These are phyloP conservation scores for Trichodelitschia bisporula DNA, from an alignment of 495 filamentous ascomycete species.

Conservation along the genomic window DNA sequence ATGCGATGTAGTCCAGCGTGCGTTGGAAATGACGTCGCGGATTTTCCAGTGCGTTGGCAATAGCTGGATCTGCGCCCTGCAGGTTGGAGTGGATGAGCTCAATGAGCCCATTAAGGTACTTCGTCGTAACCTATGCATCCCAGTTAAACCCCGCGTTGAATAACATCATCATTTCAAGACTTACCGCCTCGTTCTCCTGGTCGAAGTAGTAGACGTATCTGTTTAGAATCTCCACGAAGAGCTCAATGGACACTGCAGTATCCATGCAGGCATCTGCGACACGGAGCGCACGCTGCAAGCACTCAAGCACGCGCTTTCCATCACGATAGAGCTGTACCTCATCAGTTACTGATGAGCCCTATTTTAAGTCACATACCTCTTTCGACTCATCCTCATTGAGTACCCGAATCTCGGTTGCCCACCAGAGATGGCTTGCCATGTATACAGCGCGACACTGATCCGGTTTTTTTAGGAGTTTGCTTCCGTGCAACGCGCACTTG, in stretches of 20 bases:
- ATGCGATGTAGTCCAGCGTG: slow-evolving; percentile 77
- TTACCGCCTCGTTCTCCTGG: slow-evolving; percentile 88
- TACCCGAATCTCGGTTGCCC: slow-evolving; percentile 71
- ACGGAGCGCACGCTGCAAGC: slow-evolving; percentile 78
- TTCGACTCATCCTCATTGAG: slow-evolving; percentile 57
- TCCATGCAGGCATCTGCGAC: slow-evolving; percentile 99
- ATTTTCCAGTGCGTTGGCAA: slow-evolving; percentile 59
- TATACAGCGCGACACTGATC: slow-evolving; percentile 96
- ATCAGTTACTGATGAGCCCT: background rate
- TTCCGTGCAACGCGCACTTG: slow-evolving; percentile 87
- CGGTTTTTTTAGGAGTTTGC: slow-evolving; percentile 91
- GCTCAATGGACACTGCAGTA: slow-evolving; percentile 86
- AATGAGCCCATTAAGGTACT: slow-evolving; percentile 94
- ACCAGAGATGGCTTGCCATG: slow-evolving; percentile 89
- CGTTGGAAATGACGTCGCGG: slow-evolving; percentile 83
- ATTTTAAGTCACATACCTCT: slow-evolving; percentile 38
- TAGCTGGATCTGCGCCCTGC: too few relatives aligned
- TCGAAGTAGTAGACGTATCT: slow-evolving; percentile 99
- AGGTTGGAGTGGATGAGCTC: slow-evolving; percentile 95
- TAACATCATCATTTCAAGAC: slow-evolving; percentile 11
- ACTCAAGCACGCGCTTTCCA: slow-evolving; percentile 89
- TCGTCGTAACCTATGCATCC: slow-evolving; percentile 64
- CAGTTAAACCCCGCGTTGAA: background rate
- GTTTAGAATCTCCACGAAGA: slow-evolving; percentile 96
- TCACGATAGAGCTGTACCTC: slow-evolving; percentile 63